phyloP scores from a whole-genome alignment of 495 filamentous ascomycete genomes.

The Podospora conica region DNA sequence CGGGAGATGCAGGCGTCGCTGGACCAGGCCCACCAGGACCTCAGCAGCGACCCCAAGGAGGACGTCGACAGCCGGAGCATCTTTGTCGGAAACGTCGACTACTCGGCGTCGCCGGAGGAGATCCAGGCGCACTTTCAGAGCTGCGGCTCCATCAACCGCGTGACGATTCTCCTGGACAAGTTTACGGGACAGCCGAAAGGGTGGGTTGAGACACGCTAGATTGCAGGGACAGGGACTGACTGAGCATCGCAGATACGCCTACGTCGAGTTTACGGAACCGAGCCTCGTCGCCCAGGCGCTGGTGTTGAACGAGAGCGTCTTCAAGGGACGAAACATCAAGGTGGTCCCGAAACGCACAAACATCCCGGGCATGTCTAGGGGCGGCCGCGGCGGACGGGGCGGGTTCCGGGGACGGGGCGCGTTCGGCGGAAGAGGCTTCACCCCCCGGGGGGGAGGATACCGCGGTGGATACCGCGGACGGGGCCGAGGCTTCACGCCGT shows the following conservation, averaged over 20 bases:
- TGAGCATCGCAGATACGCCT: slow-evolving; percentile 71
- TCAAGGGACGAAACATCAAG: slow-evolving; percentile 92
- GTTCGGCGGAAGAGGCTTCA: slow-evolving; percentile 52
- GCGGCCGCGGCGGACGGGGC: slow-evolving; percentile 63
- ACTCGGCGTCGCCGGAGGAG: slow-evolving; percentile 94
- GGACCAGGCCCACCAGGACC: slow-evolving; percentile 74
- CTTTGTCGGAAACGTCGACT: slow-evolving; percentile 99
- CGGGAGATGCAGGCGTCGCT: slow-evolving; percentile 92
- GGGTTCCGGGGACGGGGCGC: slow-evolving; percentile 48
- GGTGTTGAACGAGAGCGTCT: slow-evolving; percentile 92
- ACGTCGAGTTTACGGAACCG: slow-evolving; percentile 97
- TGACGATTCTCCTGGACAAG: slow-evolving; percentile 96
- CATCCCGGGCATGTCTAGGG: slow-evolving; percentile 80
- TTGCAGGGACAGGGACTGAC: neutral
- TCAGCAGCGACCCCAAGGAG: slow-evolving; percentile 80
- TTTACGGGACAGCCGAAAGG: slow-evolving; percentile 98
- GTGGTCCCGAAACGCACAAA: slow-evolving; percentile 98
- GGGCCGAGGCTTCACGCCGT: slow-evolving; percentile 74
- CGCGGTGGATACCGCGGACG: slow-evolving; percentile 76
- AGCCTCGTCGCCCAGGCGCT: slow-evolving; percentile 88
- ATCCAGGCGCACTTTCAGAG: slow-evolving; percentile 98
- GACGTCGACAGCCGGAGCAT: slow-evolving; percentile 93
- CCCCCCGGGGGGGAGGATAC: slow-evolving; percentile 63
- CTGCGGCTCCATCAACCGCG: slow-evolving; percentile 95
- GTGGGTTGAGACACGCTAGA: slow-evolving; percentile 50